Base-by-base conservation (phyloP, 257 asterid species). In the Salvia hispanica region DNA sequence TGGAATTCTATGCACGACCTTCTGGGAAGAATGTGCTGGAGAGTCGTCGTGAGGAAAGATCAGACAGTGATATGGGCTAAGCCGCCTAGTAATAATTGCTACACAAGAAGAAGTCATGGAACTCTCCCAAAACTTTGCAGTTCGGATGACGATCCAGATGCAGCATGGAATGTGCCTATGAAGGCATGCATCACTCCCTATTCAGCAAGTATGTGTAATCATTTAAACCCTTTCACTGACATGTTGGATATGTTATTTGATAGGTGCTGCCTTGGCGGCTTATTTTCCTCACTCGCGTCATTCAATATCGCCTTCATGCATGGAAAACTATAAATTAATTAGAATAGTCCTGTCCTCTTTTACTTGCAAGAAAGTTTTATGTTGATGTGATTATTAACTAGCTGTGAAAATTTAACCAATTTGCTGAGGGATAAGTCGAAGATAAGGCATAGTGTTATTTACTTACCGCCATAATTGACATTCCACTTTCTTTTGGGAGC, bases 1-100 rank as follows among this genome's bases (percentile, higher is more conserved):
- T 82, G 97, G 96, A 82, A 59, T 61, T 79, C 93, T 13, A 88
- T 92, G 97, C 75, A 79, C 52, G 96, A 80, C 66, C 88, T 92
- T 60, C 71, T 88, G 60, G 81, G 80, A 70, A 83, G 92, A 80
- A 88, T 90, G 95, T 92, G 98, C 78, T 92, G 98, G 98, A 86
- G 92, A 81, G 86, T 92, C 75, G 87, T 81, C 69, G 80, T 86
- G 6, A 86, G 86, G 83, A 88, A 72, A 76, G 89, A 82, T 77
- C 98, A 92, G 67, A 90, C 97, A 0, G 97, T 88, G 63, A 82
- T 92, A 61, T 92, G 97, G 98, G 93, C 93, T 62, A 92, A 92
- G 85, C 89, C 97, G 18, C 54, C 80, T 64, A 88, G 83, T 78
- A 92, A 92, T 77, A 83, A 84, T 73, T 90, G 97, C 80, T 90